Percentiles rank a stretch among this genome's conserved stretches.
Conservation (phyloP, 2,329 filamentous ascomycete genomes). For the Dactylonectria macrodidyma region DNA sequence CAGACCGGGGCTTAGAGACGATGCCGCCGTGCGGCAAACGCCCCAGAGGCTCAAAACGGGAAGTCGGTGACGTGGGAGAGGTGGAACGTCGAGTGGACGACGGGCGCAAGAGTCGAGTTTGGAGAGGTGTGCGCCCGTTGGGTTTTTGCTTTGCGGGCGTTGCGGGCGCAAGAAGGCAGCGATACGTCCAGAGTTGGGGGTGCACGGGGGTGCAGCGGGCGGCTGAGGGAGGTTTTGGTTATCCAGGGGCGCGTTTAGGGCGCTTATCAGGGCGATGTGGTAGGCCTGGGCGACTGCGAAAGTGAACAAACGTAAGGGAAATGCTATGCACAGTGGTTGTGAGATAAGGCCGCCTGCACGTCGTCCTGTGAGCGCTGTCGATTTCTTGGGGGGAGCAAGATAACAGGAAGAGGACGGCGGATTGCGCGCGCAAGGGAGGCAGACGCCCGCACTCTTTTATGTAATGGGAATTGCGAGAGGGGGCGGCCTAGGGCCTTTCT, state of each 20-base stretch:
- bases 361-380: conserved; percentile 41
- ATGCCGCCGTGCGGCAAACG: conserved; percentile 57
- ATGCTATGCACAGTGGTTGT: conserved; percentile 40
- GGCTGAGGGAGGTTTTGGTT: conserved; percentile 28
- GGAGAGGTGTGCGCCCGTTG: conserved; percentile 53
- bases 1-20: conserved; percentile 49
- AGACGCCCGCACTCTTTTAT: conserved; percentile 56
- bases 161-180: conserved; percentile 53
- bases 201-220: conserved; percentile 46
- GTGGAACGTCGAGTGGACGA: conserved; percentile 48
- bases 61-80: conserved; percentile 53
- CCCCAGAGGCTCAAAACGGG: conserved; percentile 55
- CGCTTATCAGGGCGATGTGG: conserved; percentile 48
- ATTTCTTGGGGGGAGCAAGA: conserved; percentile 50
- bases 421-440: conserved; percentile 44
- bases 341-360: conserved; percentile 52
- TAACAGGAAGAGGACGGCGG: conserved; percentile 46
- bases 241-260: conserved; percentile 45
- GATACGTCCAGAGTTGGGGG: conserved; percentile 49
- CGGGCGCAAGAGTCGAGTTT: conserved; percentile 49
- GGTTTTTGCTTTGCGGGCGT: conserved; percentile 54
- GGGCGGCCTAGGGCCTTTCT: conserved; percentile 41
- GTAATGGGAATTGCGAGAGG: conserved; percentile 56
- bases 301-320: conserved; percentile 48
- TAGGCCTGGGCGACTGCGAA: conserved; percentile 40